Evolutionary conservation across 495 filamentous ascomycete species (phyloP).

Genomic region (Penicillium cinerascens): DNA sequence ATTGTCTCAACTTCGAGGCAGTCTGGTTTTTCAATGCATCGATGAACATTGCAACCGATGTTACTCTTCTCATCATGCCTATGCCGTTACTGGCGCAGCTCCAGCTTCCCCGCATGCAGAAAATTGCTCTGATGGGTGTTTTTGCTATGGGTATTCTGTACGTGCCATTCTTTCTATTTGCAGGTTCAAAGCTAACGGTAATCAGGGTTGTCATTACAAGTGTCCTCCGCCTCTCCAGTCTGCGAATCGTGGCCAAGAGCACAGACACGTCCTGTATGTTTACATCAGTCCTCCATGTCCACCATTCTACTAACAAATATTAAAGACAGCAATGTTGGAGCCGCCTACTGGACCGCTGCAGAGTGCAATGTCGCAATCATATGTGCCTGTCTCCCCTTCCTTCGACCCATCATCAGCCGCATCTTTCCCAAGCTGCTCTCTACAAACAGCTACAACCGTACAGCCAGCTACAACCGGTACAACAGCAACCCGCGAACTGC

Average conservation of each 20-base stretch:
- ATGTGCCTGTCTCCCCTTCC: conserved; percentile 77
- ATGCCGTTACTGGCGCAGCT: conserved; percentile 52
- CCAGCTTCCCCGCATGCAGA: conserved; percentile 49
- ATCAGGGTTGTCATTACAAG: conserved; percentile 33
- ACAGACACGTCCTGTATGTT: conserved; percentile 54
- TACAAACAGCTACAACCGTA: conserved; percentile 28
- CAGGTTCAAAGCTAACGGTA: conserved; percentile 5
- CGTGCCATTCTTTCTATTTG: conserved; percentile 49
- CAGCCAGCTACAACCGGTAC: conserved; percentile 10
- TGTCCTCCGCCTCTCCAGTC: conserved; percentile 34
- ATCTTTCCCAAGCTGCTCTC: conserved; percentile 66
- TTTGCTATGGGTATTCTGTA: conserved; percentile 55
- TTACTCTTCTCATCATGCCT: conserved; percentile 53
- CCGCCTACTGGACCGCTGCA: conserved; percentile 72
- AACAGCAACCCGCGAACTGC: conserved; percentile 4
- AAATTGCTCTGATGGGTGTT: conserved; percentile 47
- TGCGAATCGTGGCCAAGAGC: conserved; percentile 28
- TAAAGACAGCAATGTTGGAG: conserved; percentile 49
- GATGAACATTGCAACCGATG: conserved; percentile 53
- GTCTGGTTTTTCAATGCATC: conserved; percentile 53
- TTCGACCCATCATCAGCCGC: conserved; percentile 75
- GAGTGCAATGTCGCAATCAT: conserved; percentile 83
- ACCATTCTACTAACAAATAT: conserved; percentile 38
- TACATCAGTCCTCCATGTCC: conserved; percentile 45
- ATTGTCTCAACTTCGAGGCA: conserved; percentile 48